phyloP scores from a whole-genome alignment of 1,139 yeast species.

The Meyerozyma smithsonii region DNA sequence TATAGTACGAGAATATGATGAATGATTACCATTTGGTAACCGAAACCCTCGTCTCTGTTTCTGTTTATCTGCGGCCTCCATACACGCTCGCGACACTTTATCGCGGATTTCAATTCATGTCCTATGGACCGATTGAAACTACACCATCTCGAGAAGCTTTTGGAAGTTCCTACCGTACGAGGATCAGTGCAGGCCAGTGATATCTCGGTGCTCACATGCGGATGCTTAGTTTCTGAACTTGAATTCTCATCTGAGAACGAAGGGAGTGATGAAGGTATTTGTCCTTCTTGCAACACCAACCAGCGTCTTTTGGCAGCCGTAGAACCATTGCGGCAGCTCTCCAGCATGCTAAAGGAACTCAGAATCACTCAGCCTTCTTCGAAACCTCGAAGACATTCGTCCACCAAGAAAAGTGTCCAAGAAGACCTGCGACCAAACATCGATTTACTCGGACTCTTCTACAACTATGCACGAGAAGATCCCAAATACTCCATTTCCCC shows the following conservation, averaged over 20 bases:
- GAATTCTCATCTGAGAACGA: conserved; percentile 17
- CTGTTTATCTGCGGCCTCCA: background rate
- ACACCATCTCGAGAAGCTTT: conserved; percentile 25
- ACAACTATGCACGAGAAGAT: conserved; percentile 41
- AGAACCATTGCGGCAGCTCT: conserved; percentile 50
- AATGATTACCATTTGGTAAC: background rate
- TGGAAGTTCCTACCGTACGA: conserved; percentile 23
- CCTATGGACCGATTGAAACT: conserved; percentile 25
- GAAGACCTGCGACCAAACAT: conserved; percentile 19
- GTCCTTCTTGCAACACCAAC: conserved; percentile 46
- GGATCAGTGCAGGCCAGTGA: conserved; percentile 32
- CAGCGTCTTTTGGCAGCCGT: conserved; percentile 39
- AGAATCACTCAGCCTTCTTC: conserved; percentile 5
- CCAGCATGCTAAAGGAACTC: conserved; percentile 22
- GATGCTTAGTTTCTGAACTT: conserved; percentile 62
- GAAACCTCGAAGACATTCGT: conserved; percentile 6
- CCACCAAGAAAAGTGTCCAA: conserved; percentile 10
- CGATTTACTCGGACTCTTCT: conserved; percentile 37
- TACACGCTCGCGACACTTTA: background rate
- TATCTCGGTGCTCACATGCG: conserved; percentile 60
- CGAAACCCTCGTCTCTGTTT: background rate
- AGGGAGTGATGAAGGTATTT: conserved; percentile 21
- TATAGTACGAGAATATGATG: background rate
- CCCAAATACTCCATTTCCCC: conserved; percentile 9
- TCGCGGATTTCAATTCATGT: background rate